Percentiles rank a stretch among this genome's conserved stretches.
These are phyloP conservation scores for Septoria petroselini DNA, from an alignment of 2,329 filamentous ascomycete genomes.

Conservation along the genomic window DNA sequence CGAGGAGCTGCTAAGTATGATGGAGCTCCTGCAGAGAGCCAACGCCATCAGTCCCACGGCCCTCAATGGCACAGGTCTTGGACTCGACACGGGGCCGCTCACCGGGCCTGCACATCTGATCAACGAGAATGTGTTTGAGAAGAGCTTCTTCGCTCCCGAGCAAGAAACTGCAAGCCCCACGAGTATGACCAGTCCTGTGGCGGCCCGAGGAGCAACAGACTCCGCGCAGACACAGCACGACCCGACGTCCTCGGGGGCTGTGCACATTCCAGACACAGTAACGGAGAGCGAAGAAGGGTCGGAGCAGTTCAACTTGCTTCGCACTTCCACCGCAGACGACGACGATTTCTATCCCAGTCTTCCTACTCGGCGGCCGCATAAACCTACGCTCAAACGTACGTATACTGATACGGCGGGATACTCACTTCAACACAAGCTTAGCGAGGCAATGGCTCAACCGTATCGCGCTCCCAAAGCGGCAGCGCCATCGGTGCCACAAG, in stretches of 20 bases:
- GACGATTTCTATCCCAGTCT: constrained; percentile 27
- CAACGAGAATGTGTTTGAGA: constrained; percentile 79
- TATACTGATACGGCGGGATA: constrained; percentile 78
- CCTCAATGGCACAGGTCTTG: constrained; percentile 50
- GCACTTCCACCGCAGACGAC: constrained; percentile 20
- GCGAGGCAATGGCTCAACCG: constrained; percentile 81
- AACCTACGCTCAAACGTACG: constrained; percentile 67
- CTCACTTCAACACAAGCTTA: constrained; percentile 74
- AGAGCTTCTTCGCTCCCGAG: constrained; percentile 59
- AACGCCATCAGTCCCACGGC: constrained; percentile 71
- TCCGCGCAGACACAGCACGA: background rate
- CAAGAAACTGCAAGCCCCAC: constrained; percentile 43
- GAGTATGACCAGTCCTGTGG: constrained; percentile 30
- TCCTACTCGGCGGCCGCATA: constrained; percentile 45
- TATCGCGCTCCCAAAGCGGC: constrained; percentile 60
- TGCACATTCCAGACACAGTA: constrained; percentile 16
- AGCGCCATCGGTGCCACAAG: constrained; percentile 39
- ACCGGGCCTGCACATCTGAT: constrained; percentile 75
- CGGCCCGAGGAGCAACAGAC: constrained; percentile 9
- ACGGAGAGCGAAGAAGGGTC: constrained; percentile 13
- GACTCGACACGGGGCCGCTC: constrained; percentile 59
- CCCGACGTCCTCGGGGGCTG: constrained; percentile 3
- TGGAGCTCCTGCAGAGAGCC: constrained; percentile 79
- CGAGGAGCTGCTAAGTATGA: constrained; percentile 81
- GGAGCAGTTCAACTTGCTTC: constrained; percentile 16